Percentiles rank a stretch among this genome's conserved stretches.
phyloP scores from a whole-genome alignment of 257 asterid genomes.

The Ligustrum vulgare region DNA sequence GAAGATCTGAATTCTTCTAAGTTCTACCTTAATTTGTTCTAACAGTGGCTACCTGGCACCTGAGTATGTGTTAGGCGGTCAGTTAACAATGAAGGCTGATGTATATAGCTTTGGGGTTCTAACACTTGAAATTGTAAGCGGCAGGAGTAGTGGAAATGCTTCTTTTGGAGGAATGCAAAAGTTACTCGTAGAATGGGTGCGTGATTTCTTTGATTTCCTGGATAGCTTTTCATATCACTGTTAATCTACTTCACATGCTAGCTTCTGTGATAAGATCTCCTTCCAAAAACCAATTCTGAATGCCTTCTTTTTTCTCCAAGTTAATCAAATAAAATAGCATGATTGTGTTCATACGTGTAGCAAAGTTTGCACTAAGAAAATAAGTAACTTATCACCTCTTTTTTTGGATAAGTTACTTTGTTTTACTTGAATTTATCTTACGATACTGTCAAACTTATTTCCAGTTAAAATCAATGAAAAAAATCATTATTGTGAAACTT shows the following conservation, averaged over 20 bases:
- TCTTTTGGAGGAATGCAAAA: constrained; percentile 56
- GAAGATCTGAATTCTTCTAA: constrained; percentile 19
- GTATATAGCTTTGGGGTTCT: constrained; percentile 87
- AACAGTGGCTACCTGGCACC: constrained; percentile 97
- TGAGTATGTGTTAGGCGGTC: constrained; percentile 93
- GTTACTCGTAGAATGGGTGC: constrained; percentile 79
- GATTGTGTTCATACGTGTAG: not conserved
- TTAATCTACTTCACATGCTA: not conserved
- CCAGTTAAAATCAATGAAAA: not conserved
- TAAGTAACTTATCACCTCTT: not conserved
- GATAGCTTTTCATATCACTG: constrained; percentile 8
- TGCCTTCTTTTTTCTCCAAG: not conserved
- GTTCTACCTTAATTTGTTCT: constrained; percentile 25
- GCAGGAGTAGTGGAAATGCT: constrained; percentile 61
- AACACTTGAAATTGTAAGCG: constrained; percentile 74
- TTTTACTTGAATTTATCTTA: not conserved
- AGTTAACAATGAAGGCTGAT: constrained; percentile 84
- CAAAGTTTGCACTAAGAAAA: not conserved
- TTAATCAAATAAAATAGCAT: not conserved
- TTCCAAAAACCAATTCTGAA: not conserved
- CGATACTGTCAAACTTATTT: not conserved
- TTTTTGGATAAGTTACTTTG: not conserved
- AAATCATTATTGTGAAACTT: not conserved
- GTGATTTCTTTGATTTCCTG: constrained; percentile 31
- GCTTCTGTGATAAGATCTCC: not conserved